Percentiles rank a stretch among this genome's conserved stretches.
phyloP scores from a whole-genome alignment of 495 filamentous ascomycete genomes.

The Opeltia flavorubescens region DNA sequence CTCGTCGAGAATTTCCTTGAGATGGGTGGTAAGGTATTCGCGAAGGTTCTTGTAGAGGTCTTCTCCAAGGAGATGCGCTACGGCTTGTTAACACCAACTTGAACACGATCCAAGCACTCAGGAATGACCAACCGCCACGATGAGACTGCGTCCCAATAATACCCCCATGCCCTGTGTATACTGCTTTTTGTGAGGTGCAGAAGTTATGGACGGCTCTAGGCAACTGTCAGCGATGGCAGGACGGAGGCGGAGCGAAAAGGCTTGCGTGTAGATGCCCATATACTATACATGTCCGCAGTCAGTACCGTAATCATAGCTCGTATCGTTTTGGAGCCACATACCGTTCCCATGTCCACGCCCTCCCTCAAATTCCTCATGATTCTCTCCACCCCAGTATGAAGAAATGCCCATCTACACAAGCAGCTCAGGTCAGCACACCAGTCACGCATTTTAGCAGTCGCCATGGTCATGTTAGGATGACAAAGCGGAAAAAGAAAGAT shows the following conservation, averaged over 20 bases:
- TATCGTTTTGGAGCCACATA: slow-evolving; percentile 30
- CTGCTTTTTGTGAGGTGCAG: slow-evolving; percentile 93
- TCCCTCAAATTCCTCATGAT: slow-evolving; percentile 88
- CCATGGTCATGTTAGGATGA: neutral
- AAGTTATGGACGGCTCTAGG: slow-evolving; percentile 91
- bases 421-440: slow-evolving; percentile 16
- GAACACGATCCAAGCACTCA: neutral
- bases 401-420: slow-evolving; percentile 61
- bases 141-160: slow-evolving; percentile 44
- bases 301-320: slow-evolving; percentile 16
- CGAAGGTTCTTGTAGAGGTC: slow-evolving; percentile 89
- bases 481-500: too few relatives aligned
- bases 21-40: slow-evolving; percentile 64
- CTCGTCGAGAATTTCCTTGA: slow-evolving; percentile 46
- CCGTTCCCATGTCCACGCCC: slow-evolving; percentile 81
- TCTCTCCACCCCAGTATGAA: slow-evolving; percentile 73
- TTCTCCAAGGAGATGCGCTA: slow-evolving; percentile 87
- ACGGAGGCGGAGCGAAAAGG: slow-evolving; percentile 9
- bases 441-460: neutral
- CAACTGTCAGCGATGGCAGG: slow-evolving; percentile 14
- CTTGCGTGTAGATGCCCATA: slow-evolving; percentile 94
- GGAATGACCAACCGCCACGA: slow-evolving; percentile 55
- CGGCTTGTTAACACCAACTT: slow-evolving; percentile 12
- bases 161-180: slow-evolving; percentile 26
- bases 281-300: too few relatives aligned